Base-by-base conservation (phyloP, 2,329 filamentous ascomycete species). In the Phialocephala sp. region DNA sequence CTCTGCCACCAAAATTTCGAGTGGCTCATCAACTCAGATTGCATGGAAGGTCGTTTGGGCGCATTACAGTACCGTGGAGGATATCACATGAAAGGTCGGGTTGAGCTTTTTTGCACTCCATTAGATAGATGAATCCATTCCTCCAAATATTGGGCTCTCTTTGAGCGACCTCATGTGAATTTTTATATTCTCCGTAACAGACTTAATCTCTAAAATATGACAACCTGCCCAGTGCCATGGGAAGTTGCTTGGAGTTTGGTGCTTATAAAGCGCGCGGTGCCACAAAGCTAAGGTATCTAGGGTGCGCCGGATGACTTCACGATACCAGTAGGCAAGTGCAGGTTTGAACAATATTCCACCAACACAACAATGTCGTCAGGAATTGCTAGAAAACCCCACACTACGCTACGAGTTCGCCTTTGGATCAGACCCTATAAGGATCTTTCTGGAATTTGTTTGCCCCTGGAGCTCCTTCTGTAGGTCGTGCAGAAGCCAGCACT, bases 21-120 rank as follows among this genome's bases (percentile, higher is more conserved):
- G 39, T 61, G 69, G 68, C 69, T 66, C 66, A 56, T 70, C 47
- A 61, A 70, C 66, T 71, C 68, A 76, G 69, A 74, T 75, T 74
- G 74, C 74, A 76, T 76, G 71, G 74, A 72, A 73, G 74, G 74
- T 75, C 73, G 74, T 76, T 76, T 70, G 60, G 75, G 74, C 74
- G 74, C 65, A 74, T 71, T 62, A 66, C 61, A 32, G 27, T 32
- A 32, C 63, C 68, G 69, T 52, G 71, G 68, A 69, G 68, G 67
- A 68, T 63, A 67, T 64, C 62, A 68, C 22, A 58, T 60, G 60
- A 62, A 62, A 32, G 68, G 63, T 63, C 66, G 59, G 69, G 60
- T 64, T 71, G 64, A 61, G 65, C 27, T 32, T 63, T 71, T 72
- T 68, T 66, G 63, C 67, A 66, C 63, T 69, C 63, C 24, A 69